Conservation (phyloP, 495 filamentous ascomycete genomes). For the Jackrogersella minutella region DNA sequence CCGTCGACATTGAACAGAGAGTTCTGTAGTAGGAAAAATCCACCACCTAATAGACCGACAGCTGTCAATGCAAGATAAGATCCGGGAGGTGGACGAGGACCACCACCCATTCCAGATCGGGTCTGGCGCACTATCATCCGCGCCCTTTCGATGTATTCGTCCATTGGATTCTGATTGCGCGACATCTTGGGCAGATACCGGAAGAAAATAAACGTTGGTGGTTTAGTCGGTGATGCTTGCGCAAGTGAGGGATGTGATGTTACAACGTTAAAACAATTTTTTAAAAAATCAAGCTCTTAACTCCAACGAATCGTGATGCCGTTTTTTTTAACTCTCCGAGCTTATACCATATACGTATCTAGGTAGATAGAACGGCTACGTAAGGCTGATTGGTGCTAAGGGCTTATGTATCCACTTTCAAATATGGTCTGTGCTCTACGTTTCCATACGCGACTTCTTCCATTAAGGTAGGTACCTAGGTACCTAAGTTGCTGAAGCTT, state of each 20-base stretch:
- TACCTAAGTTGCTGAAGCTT: no score
- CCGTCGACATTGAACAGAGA: conserved; percentile 99
- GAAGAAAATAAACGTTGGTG: not conserved
- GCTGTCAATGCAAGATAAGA: conserved; percentile 46
- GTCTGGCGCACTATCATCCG: conserved; percentile 41
- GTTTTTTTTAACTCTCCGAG: conserved; percentile 20
- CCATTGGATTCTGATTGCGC: conserved; percentile 54
- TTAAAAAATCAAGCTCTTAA: conserved; percentile 28
- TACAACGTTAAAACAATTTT: conserved; percentile 15
- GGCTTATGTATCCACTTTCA: no score
- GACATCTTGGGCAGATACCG: conserved; percentile 51
- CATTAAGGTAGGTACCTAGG: no score
- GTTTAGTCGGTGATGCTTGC: conserved; percentile 5
- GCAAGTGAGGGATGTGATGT: conserved; percentile 4
- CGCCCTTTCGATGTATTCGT: conserved; percentile 52
- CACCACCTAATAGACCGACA: conserved; percentile 68
- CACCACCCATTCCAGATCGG: conserved; percentile 48
- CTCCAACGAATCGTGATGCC: conserved; percentile 28
- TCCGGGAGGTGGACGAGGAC: conserved; percentile 47
- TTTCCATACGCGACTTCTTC: not conserved
- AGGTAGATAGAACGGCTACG: conserved; percentile 10
- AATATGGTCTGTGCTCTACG: not conserved
- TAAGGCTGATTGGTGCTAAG: no score
- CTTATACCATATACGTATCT: not conserved
- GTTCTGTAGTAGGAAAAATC: conserved; percentile 73